Percentiles rank a stretch among this genome's conserved stretches.
Evolutionary conservation across 192 early-diverging fungal species (phyloP).

Genomic region (Entomortierella chlamydospora): DNA sequence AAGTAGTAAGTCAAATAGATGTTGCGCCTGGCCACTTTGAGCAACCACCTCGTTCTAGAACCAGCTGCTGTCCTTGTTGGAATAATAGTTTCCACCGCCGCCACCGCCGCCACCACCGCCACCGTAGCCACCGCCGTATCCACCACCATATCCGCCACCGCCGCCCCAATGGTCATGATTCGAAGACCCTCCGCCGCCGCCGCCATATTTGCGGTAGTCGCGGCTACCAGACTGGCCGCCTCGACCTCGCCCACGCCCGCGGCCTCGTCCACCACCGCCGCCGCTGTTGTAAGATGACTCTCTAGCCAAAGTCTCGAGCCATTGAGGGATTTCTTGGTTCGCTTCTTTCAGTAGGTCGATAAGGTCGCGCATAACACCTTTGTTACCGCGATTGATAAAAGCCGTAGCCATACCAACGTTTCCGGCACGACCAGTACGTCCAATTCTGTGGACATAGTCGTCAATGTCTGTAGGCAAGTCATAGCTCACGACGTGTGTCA

Average conservation of each 20-base stretch:
- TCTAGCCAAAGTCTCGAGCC: constrained; percentile 78
- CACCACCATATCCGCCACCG: constrained; percentile 23
- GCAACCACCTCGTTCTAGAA: constrained; percentile 2
- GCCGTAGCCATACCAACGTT: constrained; percentile 92
- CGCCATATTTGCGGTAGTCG: constrained; percentile 53
- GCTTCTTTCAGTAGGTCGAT: constrained; percentile 92
- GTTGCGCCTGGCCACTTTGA: neutral
- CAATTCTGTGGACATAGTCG: constrained; percentile 98
- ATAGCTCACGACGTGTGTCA: constrained; percentile 90
- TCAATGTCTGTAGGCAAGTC: constrained; percentile 96
- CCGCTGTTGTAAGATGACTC: constrained; percentile 60
- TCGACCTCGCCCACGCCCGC: constrained; percentile 66
- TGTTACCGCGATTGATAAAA: constrained; percentile 92
- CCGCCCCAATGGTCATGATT: constrained; percentile 45
- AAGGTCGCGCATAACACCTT: constrained; percentile 83
- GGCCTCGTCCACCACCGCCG: constrained; percentile 52
- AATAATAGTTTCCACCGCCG: constrained; percentile 29
- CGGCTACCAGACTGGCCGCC: constrained; percentile 57
- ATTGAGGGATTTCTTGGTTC: constrained; percentile 91
- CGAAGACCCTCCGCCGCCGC: constrained; percentile 40
- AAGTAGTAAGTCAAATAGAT: neutral
- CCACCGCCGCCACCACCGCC: constrained; percentile 25
- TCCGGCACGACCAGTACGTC: constrained; percentile 97
- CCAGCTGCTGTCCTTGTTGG: constrained; percentile 30
- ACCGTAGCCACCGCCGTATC: constrained; percentile 29